These are phyloP conservation scores for Ramaria sp. DNA, from an alignment of 768 basidiomycete species.

Conservation along the genomic window DNA sequence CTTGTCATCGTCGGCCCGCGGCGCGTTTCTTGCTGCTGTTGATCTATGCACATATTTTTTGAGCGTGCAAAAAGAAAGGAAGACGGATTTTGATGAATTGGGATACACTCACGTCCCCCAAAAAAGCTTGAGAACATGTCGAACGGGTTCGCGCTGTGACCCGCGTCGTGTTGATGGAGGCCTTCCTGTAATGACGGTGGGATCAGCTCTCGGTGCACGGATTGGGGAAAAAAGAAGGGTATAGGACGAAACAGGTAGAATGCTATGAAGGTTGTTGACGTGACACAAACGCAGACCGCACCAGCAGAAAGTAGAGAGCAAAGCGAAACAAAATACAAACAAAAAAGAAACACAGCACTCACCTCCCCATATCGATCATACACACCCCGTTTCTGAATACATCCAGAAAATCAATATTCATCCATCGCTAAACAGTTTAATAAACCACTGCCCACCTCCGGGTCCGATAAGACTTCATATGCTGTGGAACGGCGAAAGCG, in stretches of 20 bases:
- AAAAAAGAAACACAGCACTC: constrained; percentile 9
- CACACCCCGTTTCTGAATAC: constrained; percentile 87
- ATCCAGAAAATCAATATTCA: no score
- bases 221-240: not conserved
- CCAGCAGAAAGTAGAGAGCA: no score
- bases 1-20: constrained; percentile 66
- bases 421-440: no score
- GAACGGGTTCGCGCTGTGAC: constrained; percentile 73
- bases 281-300: no score
- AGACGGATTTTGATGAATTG: no score
- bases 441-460: constrained; percentile 38
- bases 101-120: constrained; percentile 49
- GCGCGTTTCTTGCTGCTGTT: constrained; percentile 56
- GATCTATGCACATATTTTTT: constrained; percentile 22
- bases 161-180: constrained; percentile 70
- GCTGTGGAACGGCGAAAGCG: constrained; percentile 30
- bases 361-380: constrained; percentile 94
- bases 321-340: not conserved
- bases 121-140: constrained; percentile 94
- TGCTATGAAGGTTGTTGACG: no score
- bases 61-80: not conserved
- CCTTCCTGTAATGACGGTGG: constrained; percentile 51
- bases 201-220: not conserved
- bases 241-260: no score
- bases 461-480: constrained; percentile 90